phyloP scores from a whole-genome alignment of 2,329 filamentous ascomycete species.

The Botryotinia globosa region DNA sequence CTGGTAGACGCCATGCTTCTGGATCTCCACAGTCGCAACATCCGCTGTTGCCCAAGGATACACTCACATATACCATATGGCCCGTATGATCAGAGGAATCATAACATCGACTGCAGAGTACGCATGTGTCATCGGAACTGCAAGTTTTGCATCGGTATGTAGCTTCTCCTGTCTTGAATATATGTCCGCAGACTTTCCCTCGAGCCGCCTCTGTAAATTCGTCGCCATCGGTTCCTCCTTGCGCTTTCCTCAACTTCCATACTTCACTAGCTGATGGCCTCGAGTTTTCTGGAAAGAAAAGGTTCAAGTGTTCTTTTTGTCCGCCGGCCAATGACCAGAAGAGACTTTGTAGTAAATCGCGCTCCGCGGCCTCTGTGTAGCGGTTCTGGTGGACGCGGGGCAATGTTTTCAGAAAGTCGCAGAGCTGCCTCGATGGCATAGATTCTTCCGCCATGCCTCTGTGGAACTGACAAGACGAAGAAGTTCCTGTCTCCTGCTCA shows the following conservation, averaged over 20 bases:
- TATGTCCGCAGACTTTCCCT: conserved; percentile 94
- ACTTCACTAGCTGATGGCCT: conserved; percentile 47
- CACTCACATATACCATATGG: conserved; percentile 84
- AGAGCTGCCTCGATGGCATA: conserved; percentile 66
- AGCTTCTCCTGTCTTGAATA: conserved; percentile 91
- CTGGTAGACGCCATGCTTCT: conserved; percentile 85
- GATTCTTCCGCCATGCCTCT: conserved; percentile 19
- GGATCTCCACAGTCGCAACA: conserved; percentile 97
- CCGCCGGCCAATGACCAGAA: conserved; percentile 84
- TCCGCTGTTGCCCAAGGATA: conserved; percentile 87
- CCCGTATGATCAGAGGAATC: conserved; percentile 92
- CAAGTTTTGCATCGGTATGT: conserved; percentile 95
- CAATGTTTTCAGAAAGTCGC: conserved; percentile 74
- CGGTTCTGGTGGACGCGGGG: conserved; percentile 71
- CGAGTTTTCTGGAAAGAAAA: conserved; percentile 78
- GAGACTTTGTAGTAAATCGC: conserved; percentile 71
- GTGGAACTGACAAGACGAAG: neutral
- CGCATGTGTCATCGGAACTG: conserved; percentile 90
- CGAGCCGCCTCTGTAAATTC: conserved; percentile 91
- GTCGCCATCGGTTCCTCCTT: conserved; percentile 88
- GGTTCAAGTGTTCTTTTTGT: conserved; percentile 67
- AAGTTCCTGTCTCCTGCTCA: neutral
- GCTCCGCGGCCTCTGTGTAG: conserved; percentile 69
- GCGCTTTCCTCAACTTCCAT: conserved; percentile 80
- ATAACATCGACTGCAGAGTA: conserved; percentile 90